Base-by-base conservation (phyloP, 352 stramenopile genomes). In the Thalassiosira exigua region DNA sequence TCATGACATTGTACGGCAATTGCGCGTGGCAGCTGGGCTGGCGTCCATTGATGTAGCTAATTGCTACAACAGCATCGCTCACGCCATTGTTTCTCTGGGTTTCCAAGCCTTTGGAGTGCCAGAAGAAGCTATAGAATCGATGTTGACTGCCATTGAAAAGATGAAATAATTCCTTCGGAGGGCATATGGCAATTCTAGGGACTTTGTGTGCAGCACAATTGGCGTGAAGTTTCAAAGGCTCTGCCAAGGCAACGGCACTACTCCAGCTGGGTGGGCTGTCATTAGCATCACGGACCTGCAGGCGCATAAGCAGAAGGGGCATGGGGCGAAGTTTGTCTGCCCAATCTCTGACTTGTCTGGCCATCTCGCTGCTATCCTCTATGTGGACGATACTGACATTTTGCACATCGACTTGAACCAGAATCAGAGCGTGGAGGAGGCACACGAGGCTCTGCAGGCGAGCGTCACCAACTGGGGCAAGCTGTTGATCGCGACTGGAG, bases 151-250 rank as follows among this genome's bases (percentile, higher is more conserved):
- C 3, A 21, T 75, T 32, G 3, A 61, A 30, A 65, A 12, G 4
- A 69, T 76, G 68, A 4, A 57, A n/a, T 76, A 52, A 4, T 61
- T 17, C 41, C 26, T 76, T 0, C 24, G 59, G 4, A 76, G 26
- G 1, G 59, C 39, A 0, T 69, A 58, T 26, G 59, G 59, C 4
- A 19, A 58, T 1, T 41, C 59, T 7, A 11, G 36, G 5, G 41
- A 57, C 14, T 80, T 62, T 48, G 30, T 46, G 21, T 64, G 73
- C 0, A 60, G 29, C 1, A 14, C 12, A 7, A 19, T 51, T 14
- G 22, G 61, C 4, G 56, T 66, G 17, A 51, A 60, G 12, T 36
- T 60, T 19, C 56, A 57, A n/a, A 1, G 52, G 0, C 39, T n/a
- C n/a, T n/a, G 56, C 7, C 73, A 82, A 52, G 73, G 73, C 0